Evolutionary conservation across 2,329 filamentous ascomycete genomes (phyloP), one percentile per base, ranked within the genome.

Genomic region (Fusarium oxysporum): DNA sequence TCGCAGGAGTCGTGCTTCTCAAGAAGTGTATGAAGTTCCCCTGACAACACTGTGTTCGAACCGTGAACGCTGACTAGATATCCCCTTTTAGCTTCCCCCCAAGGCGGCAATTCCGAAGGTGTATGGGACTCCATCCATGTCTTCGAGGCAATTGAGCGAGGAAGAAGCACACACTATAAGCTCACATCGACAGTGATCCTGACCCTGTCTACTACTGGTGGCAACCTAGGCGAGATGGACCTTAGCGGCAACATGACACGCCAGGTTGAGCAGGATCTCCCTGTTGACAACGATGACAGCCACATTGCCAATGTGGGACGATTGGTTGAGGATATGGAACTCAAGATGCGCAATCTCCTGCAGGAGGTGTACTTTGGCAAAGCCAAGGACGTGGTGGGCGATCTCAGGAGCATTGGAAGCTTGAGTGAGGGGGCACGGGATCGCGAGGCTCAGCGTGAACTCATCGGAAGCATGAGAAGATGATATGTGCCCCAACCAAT

Each of bases 321-420:
- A 73, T 88, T 99, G 80, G 95, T 99, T 58, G 96, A 99, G 87
- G 96, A 99, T 83, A 98, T 99, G 96, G 96, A 99, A 86, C 90
- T 98, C 81, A 97, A 98, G 88, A 98, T 99, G 96, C 91, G 96
- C 74, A 99, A 99, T 83, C 83, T 98, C 83, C 86, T 99, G 81
- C 96, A 99, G 87, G 96, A 99, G 84, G 96, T 99, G 55, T 99
- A 99, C 85, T 99, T 99, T 84, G 96, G 96, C 81, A 99, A 99
- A 87, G 96, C 96, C 62, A 98, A 97, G 89, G 96, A 99, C 83
- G 95, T 99, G 6, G 96, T 99, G 7, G 96, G 96, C 62, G 96
- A 99, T 82, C 84, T 99, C 83, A 89, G 96, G 81, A 98, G 95
- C 83, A 89, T 97, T 73, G 91, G 91, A 57, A 91, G 92, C 71